A percentile compares a stretch with the other conserved stretches of the same genome.
phyloP scores from a whole-genome alignment of 2,329 filamentous ascomycete genomes.

The Cadophora luteo-olivacea region DNA sequence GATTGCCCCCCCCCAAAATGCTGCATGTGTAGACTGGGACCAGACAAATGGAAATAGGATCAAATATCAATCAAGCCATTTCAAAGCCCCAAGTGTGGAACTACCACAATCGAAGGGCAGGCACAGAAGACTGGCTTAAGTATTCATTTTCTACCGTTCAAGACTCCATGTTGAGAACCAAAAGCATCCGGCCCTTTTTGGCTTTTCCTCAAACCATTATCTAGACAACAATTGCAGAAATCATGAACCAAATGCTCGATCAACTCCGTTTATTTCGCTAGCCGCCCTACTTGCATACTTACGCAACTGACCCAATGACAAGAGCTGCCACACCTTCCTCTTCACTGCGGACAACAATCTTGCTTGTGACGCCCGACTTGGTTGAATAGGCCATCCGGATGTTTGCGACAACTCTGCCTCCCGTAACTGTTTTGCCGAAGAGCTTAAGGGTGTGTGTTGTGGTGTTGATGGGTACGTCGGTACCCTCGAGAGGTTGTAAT shows the following conservation, averaged over 20 bases:
- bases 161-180: conserved; percentile 26
- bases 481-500: conserved; percentile 92
- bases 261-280: conserved; percentile 39
- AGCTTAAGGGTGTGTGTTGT: conserved; percentile 95
- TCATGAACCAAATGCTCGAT: conserved; percentile 36
- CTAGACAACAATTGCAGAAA: conserved; percentile 39
- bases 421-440: conserved; percentile 91
- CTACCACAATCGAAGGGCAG: neutral
- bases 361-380: conserved; percentile 93
- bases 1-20: too few species aligned
- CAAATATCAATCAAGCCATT: neutral
- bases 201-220: conserved; percentile 37
- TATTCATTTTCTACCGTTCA: conserved; percentile 26
- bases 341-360: conserved; percentile 90
- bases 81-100: neutral
- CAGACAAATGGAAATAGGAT: too few species aligned
- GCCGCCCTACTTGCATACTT: conserved; percentile 49
- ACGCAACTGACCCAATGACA: conserved; percentile 81
- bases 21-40: too few species aligned
- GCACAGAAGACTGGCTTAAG: neutral
- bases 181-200: conserved; percentile 19
- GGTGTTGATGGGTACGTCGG: conserved; percentile 85
- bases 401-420: conserved; percentile 85
- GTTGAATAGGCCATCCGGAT: conserved; percentile 94
- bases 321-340: conserved; percentile 89